Conservation (phyloP, 2,329 filamentous ascomycete species). For the Cadophora malorum region DNA sequence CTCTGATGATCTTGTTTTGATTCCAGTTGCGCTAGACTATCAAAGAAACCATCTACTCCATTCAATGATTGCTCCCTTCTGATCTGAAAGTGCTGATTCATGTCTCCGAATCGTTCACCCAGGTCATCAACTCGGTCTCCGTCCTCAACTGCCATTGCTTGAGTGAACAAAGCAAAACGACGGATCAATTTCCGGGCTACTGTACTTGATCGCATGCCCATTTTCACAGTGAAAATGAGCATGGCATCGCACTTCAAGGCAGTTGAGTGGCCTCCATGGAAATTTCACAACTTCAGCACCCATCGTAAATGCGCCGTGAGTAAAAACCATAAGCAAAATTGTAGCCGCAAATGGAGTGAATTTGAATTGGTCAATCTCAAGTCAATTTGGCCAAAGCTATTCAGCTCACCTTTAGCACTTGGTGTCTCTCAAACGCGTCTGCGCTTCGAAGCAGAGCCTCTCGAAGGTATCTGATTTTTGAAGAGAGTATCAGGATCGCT, state of each 20-base stretch:
- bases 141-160: neutral
- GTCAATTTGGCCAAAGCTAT: too few species aligned
- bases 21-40: neutral
- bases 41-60: neutral
- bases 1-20: conserved; percentile 5
- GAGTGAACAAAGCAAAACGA: too few species aligned
- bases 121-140: neutral
- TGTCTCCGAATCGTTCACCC: neutral
- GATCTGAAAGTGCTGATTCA: neutral
- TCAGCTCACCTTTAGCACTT: too few species aligned
- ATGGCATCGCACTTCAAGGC: neutral
- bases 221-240: neutral
- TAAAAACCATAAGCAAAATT: too few species aligned
- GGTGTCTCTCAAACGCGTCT: conserved; percentile 1
- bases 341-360: too few species aligned
- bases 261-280: too few species aligned
- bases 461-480: neutral
- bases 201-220: neutral
- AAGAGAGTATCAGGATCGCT: neutral
- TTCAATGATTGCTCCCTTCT: too few species aligned
- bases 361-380: too few species aligned
- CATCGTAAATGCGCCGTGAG: too few species aligned
- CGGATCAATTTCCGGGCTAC: too few species aligned
- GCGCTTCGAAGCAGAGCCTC: neutral
- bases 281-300: too few species aligned